A percentile compares a stretch with the other conserved stretches of the same genome.
Conservation (phyloP, 768 basidiomycete genomes). For the Cubamyces lactineus region DNA sequence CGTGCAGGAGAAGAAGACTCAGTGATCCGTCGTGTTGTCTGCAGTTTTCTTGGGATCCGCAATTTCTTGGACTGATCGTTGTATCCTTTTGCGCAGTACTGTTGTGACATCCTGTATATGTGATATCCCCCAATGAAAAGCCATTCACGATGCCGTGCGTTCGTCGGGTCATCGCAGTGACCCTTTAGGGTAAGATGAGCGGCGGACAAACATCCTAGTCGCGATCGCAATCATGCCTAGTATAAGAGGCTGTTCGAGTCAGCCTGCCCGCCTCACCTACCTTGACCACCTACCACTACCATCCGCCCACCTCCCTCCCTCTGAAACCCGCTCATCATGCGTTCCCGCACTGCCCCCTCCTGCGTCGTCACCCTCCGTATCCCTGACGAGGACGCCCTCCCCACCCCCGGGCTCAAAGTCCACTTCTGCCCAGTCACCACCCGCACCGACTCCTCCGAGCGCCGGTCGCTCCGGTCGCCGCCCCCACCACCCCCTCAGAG, state of each 20-base stretch:
- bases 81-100: neutral
- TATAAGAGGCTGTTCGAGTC: neutral
- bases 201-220: no score
- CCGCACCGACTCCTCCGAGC: neutral
- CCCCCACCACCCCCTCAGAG: neutral
- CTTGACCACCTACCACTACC: neutral
- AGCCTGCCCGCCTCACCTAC: neutral
- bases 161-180: neutral
- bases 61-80: slow-evolving; percentile 1
- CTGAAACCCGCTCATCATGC: neutral
- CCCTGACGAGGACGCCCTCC: neutral
- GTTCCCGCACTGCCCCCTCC: neutral
- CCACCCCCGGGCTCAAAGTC: slow-evolving; percentile 1
- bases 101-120: neutral
- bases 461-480: slow-evolving; percentile 1
- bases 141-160: neutral
- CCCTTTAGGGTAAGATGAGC: no score
- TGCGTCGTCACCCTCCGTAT: slow-evolving; percentile 9
- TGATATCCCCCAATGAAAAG: no score
- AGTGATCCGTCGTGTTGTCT: slow-evolving; percentile 17
- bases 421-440: slow-evolving; percentile 8
- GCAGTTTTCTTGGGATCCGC: no score
- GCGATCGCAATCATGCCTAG: neutral
- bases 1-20: slow-evolving; percentile 29
- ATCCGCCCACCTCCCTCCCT: neutral